phyloP scores from a whole-genome alignment of 371 early-diverging fungal species.

The Dinochytrium kinnereticum region DNA sequence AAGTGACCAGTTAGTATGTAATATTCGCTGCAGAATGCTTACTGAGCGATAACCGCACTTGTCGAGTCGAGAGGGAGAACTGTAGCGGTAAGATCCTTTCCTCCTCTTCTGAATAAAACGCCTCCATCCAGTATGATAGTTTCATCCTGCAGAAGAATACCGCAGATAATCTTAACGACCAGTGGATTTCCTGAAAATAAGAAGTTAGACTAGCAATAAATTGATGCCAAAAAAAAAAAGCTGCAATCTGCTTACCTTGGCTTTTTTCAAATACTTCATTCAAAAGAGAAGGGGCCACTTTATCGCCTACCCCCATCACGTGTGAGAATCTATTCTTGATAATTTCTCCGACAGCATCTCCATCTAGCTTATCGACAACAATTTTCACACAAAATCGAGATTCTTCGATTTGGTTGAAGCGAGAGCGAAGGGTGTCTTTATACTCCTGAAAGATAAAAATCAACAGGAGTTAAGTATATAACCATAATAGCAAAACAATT shows the following conservation, averaged over 20 bases:
- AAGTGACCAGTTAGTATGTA: background rate
- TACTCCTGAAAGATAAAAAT: conserved; percentile 13
- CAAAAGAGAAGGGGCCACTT: background rate
- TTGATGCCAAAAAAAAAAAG: too few relatives aligned
- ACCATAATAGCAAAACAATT: too few relatives aligned
- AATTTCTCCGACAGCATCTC: conserved; percentile 20
- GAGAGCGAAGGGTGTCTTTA: background rate
- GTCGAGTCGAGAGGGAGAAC: conserved; percentile 9
- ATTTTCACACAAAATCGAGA: background rate
- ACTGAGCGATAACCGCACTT: conserved; percentile 32
- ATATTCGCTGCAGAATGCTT: background rate
- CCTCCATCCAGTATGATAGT: conserved; percentile 11
- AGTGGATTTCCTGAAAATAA: conserved; percentile 17
- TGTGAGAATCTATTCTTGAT: background rate
- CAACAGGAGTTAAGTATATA: background rate
- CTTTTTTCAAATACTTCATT: conserved; percentile 22
- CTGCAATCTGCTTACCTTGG: conserved; percentile 14
- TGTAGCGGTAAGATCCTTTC: background rate
- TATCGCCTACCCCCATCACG: background rate
- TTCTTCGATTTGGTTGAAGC: conserved; percentile 13
- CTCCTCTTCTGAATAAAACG: background rate
- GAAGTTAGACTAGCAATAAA: background rate
- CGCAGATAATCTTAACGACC: conserved; percentile 6
- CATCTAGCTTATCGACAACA: background rate
- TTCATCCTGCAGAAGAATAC: conserved; percentile 8